Conservation (phyloP, 148 eudicot genomes). For the Camellia japonica region DNA sequence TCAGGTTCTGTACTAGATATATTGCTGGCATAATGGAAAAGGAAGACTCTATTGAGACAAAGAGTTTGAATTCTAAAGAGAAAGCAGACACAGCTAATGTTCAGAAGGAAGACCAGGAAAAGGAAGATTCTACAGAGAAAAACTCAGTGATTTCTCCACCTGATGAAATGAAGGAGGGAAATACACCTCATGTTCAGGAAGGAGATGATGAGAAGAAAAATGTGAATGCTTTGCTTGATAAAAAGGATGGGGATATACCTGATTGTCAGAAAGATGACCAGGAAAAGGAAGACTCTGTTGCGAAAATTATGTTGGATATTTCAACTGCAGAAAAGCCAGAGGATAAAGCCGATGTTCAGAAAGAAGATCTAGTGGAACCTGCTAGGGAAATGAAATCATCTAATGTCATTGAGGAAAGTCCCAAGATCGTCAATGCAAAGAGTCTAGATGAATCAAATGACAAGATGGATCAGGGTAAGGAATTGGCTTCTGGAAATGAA, state of each 20-base stretch:
- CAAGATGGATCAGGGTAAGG: slow-evolving; percentile 11
- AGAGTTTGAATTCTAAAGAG: slow-evolving; percentile 9
- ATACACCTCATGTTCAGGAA: neutral
- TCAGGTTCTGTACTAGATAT: neutral
- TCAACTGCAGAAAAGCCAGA: slow-evolving; percentile 7
- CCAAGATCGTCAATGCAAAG: neutral
- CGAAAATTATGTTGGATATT: neutral
- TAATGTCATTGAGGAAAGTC: neutral
- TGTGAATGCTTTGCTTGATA: slow-evolving; percentile 1
- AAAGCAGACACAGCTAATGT: slow-evolving; percentile 2
- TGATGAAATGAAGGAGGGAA: slow-evolving; percentile 5
- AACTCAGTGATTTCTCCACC: neutral
- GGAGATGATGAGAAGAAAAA: slow-evolving; percentile 14
- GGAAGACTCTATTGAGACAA: neutral
- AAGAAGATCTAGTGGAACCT: slow-evolving; percentile 13
- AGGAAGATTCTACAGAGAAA: slow-evolving; percentile 16
- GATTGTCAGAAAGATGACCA: slow-evolving; percentile 12
- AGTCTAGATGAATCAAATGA: neutral
- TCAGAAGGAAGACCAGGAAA: slow-evolving; percentile 11
- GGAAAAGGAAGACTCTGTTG: neutral
- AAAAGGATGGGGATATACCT: neutral
- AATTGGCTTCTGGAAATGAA: slow-evolving; percentile 16
- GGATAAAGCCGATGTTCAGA: slow-evolving; percentile 16
- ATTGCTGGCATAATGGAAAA: slow-evolving; percentile 14
- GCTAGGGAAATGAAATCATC: slow-evolving; percentile 8